phyloP scores from a whole-genome alignment of 306 rosid species.

The Cucurbita ficifolia region DNA sequence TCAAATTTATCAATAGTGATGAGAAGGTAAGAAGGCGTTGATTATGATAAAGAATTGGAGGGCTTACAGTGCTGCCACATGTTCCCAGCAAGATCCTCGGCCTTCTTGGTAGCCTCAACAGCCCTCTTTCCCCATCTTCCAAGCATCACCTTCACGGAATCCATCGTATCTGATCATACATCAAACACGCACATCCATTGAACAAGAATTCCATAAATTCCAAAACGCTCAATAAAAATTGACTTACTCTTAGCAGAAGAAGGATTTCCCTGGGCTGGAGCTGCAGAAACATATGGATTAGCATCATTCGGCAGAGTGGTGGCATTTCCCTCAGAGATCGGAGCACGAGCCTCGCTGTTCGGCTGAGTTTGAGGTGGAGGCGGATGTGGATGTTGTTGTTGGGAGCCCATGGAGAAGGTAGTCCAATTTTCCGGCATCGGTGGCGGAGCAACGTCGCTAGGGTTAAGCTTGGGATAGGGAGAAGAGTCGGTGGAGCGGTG shows the following conservation, averaged over 20 bases:
- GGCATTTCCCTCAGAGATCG: slow-evolving; percentile 34
- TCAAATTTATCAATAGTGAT: not conserved
- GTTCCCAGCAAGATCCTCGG: slow-evolving; percentile 88
- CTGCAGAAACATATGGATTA: slow-evolving; percentile 61
- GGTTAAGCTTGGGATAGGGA: slow-evolving; percentile 69
- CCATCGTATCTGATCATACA: slow-evolving; percentile 44
- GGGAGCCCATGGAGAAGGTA: slow-evolving; percentile 25
- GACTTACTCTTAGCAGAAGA: slow-evolving; percentile 42
- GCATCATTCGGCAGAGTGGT: slow-evolving; percentile 64
- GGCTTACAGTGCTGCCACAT: slow-evolving; percentile 93
- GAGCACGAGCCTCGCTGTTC: slow-evolving; percentile 23
- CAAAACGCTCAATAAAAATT: not conserved
- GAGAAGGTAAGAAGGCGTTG: not conserved
- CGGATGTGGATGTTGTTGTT: not conserved
- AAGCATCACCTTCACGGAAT: slow-evolving; percentile 63
- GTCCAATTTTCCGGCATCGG: slow-evolving; percentile 25
- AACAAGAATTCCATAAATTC: not conserved
- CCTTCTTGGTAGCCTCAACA: slow-evolving; percentile 82
- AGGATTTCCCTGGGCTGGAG: slow-evolving; percentile 32
- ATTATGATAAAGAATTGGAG: not conserved
- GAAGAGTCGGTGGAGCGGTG: slow-evolving; percentile 42
- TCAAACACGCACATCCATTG: not conserved
- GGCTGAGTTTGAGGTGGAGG: not conserved
- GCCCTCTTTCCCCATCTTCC: slow-evolving; percentile 95
- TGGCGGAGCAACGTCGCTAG: slow-evolving; percentile 39